These are phyloP conservation scores for Globisporangium canariense DNA, from an alignment of 352 stramenopile genomes.

Conservation along the genomic window DNA sequence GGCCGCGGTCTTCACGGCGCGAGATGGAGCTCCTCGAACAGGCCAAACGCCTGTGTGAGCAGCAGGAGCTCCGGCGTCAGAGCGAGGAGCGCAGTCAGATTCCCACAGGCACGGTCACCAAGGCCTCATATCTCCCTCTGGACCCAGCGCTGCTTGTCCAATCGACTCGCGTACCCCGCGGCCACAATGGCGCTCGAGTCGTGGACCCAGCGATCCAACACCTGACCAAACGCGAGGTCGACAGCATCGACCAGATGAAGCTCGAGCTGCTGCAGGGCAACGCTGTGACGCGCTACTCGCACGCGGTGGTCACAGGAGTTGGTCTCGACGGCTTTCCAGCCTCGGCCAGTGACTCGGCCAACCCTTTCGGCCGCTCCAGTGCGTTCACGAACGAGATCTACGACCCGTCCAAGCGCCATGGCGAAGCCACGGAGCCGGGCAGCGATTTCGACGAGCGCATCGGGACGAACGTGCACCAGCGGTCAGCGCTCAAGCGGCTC, in stretches of 20 bases:
- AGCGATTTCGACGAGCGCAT: conserved; percentile 42
- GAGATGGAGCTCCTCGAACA: conserved; percentile 41
- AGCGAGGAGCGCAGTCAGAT: conserved; percentile 22
- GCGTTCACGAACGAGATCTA: conserved; percentile 73
- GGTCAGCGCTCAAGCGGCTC: conserved; percentile 51
- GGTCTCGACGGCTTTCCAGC: conserved; percentile 47
- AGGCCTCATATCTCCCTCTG: conserved; percentile 36
- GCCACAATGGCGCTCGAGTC: conserved; percentile 47
- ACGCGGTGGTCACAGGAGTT: conserved; percentile 53
- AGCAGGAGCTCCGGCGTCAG: conserved; percentile 28
- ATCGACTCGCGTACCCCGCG: conserved; percentile 41
- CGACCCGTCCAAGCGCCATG: conserved; percentile 59
- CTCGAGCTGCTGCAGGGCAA: conserved; percentile 42
- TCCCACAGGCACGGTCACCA: conserved; percentile 24
- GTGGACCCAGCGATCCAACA: conserved; percentile 51
- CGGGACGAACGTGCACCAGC: conserved; percentile 57
- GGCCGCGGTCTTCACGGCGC: conserved; percentile 39
- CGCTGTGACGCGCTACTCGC: conserved; percentile 64
- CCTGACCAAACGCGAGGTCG: conserved; percentile 59
- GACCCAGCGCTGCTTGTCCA: conserved; percentile 29
- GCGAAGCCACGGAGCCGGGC: conserved; percentile 64
- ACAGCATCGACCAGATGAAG: conserved; percentile 75
- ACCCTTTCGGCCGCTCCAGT: conserved; percentile 62
- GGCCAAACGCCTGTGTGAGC: conserved; percentile 34
- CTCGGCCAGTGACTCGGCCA: conserved; percentile 46